Evolutionary conservation across 208 protist species (phyloP).

Genomic region (Crithidia expoeki): DNA sequence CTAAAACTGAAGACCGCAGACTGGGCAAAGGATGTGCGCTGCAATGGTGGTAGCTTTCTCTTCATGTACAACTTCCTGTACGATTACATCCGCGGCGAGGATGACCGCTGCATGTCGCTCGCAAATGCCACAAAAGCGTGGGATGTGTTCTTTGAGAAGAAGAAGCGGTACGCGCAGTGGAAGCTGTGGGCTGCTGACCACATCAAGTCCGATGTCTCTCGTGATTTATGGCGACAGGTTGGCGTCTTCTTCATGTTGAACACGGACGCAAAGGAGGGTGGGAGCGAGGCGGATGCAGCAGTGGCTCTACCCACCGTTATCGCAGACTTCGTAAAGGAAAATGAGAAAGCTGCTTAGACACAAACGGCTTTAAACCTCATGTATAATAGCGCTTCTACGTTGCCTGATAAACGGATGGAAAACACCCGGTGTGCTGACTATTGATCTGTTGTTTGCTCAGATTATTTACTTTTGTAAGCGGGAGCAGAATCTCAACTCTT

Average conservation of each 20-base stretch:
- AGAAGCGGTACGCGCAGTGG: conserved; percentile 44
- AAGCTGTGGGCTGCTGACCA: conserved; percentile 51
- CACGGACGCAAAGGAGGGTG: not conserved
- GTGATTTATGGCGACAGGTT: conserved; percentile 86
- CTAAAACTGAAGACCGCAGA: conserved; percentile 47
- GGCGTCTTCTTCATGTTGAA: conserved; percentile 43
- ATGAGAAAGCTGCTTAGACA: not conserved
- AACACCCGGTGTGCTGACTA: too few species aligned
- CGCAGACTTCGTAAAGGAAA: conserved; percentile 70
- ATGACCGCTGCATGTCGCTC: conserved; percentile 59
- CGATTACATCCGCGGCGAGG: conserved; percentile 86
- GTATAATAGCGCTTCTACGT: not conserved
- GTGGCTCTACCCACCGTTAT: conserved; percentile 66
- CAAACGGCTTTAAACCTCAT: not conserved
- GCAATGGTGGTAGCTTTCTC: conserved; percentile 39
- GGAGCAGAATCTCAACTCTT: too few species aligned
- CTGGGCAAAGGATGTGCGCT: conserved; percentile 62
- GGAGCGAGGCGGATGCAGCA: conserved; percentile 5
- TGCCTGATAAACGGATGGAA: too few species aligned
- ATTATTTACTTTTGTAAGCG: too few species aligned
- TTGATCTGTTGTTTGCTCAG: too few species aligned
- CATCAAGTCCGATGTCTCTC: conserved; percentile 54
- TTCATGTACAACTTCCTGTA: conserved; percentile 88
- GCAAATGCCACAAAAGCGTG: conserved; percentile 59
- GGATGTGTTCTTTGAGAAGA: conserved; percentile 60